Conservation (phyloP, 2,329 filamentous ascomycete species). For the Penicillium sp. region DNA sequence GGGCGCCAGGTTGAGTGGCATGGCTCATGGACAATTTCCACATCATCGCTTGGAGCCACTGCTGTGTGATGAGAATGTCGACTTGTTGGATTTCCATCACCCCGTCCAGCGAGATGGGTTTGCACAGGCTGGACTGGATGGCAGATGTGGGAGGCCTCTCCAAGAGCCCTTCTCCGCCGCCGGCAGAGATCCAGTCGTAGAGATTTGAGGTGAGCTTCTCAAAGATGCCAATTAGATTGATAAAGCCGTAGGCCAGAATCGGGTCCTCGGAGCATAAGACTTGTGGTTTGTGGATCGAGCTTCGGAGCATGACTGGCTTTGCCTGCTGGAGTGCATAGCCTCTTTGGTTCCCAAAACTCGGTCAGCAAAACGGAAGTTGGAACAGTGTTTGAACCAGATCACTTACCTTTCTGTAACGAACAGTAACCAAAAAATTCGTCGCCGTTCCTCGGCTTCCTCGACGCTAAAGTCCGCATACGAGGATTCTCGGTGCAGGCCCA, state of each 20-base stretch:
- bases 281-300: conserved; percentile 65
- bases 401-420: conserved; percentile 69
- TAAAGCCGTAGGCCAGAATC: conserved; percentile 44
- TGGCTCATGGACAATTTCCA: conserved; percentile 72
- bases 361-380: not conserved
- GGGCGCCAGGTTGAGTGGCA: conserved; percentile 60
- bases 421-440: conserved; percentile 73
- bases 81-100: conserved; percentile 68
- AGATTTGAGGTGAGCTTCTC: conserved; percentile 41
- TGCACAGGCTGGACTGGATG: conserved; percentile 55
- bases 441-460: conserved; percentile 63
- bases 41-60: conserved; percentile 71
- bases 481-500: conserved; percentile 48
- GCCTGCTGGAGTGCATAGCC: conserved; percentile 72
- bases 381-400: not conserved
- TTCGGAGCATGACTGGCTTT: conserved; percentile 69
- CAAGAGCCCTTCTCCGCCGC: conserved; percentile 33
- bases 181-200: conserved; percentile 43
- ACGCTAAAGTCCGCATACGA: conserved; percentile 52
- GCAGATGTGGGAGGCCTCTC: conserved; percentile 38
- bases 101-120: conserved; percentile 58
- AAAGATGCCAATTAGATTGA: conserved; percentile 44
- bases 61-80: conserved; percentile 68
- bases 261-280: conserved; percentile 60
- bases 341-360: conserved; percentile 39